These are phyloP conservation scores for Cantharellus anzutake DNA, from an alignment of 768 basidiomycete species.

Conservation along the genomic window DNA sequence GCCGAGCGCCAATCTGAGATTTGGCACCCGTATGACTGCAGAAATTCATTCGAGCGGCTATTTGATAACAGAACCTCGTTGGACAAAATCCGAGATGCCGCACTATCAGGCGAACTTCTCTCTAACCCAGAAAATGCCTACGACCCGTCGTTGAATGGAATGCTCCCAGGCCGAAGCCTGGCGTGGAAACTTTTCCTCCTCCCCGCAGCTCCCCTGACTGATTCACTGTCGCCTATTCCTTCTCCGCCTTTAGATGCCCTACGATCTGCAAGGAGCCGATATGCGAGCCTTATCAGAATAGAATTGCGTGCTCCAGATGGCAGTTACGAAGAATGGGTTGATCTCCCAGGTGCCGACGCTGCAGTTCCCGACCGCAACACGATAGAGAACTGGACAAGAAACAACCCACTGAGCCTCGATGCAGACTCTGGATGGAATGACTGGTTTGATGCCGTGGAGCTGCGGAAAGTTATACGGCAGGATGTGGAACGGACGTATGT, in stretches of 20 bases:
- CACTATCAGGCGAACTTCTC: slow-evolving; percentile 41
- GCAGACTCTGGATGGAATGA: slow-evolving; percentile 58
- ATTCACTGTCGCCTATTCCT: slow-evolving; percentile 10
- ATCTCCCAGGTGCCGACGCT: slow-evolving; percentile 31
- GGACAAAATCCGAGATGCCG: slow-evolving; percentile 42
- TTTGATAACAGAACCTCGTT: slow-evolving; percentile 23
- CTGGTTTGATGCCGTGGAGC: slow-evolving; percentile 80
- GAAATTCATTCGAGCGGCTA: slow-evolving; percentile 20
- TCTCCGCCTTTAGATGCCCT: slow-evolving; percentile 19
- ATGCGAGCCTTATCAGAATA: slow-evolving; percentile 37
- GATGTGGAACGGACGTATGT: slow-evolving; percentile 92
- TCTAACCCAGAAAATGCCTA: slow-evolving; percentile 12
- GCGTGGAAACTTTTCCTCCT: slow-evolving; percentile 75
- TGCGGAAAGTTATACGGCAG: slow-evolving; percentile 75
- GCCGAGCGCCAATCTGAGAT: no score
- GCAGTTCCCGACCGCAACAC: slow-evolving; percentile 10
- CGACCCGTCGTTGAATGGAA: slow-evolving; percentile 13
- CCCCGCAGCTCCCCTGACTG: slow-evolving; percentile 33
- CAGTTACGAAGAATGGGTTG: slow-evolving; percentile 51
- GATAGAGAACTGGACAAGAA: slow-evolving; percentile 30
- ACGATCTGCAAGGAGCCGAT: slow-evolving; percentile 33
- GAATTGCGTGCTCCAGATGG: slow-evolving; percentile 77
- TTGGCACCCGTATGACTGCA: background rate
- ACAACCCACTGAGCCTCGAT: slow-evolving; percentile 69
- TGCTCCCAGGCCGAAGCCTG: slow-evolving; percentile 44